Evolutionary conservation across 352 stramenopile genomes (phyloP), one percentile per base, ranked within the genome.

Genomic region (Pilasporangium apinafurcum): DNA sequence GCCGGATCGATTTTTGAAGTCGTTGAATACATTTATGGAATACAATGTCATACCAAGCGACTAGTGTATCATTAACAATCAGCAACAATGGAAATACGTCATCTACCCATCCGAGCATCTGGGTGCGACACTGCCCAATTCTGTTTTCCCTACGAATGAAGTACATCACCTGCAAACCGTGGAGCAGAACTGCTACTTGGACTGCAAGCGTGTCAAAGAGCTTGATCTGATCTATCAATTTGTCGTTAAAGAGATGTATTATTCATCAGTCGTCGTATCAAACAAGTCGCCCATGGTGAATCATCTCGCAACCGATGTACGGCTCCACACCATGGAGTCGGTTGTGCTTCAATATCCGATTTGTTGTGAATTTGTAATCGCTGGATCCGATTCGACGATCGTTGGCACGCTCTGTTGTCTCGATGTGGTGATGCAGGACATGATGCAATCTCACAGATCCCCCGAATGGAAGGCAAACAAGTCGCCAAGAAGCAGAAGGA

Each of bases 151-250:
- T 4, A 48, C 51, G 12, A 75, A 79, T 42, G 74, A 84, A n/a
- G n/a, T n/a, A n/a, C n/a, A 51, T 14, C 73, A 70, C 14, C 33
- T 82, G 4, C n/a, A 68, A n/a, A 59, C 40, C 4, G 69, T 86
- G 25, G 32, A 65, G 5, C n/a, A 50, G n/a, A 48, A 62, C 2
- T 44, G 59, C 7, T 53, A 84, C 9, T 73, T 70, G 41, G 56
- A 79, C 13, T 51, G 81, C 21, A 56, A 59, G 29, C 1, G 18
- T 8, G 45, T 37, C 4, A 48, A 66, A 8, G 72, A 85, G 51
- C 52, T 83, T 16, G 63, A 72, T 37, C 68, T 84, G 37, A 76
- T 86, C 43, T 83, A 70, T 49, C 53, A 62, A 5, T 65, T 86
- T 24, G 55, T 71, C 2, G 62, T 59, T 22, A 62, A 65, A 13